A percentile compares a stretch with the other conserved stretches of the same genome.
Evolutionary conservation across 345 rosid species (phyloP).

Genomic region (Salix brachista): DNA sequence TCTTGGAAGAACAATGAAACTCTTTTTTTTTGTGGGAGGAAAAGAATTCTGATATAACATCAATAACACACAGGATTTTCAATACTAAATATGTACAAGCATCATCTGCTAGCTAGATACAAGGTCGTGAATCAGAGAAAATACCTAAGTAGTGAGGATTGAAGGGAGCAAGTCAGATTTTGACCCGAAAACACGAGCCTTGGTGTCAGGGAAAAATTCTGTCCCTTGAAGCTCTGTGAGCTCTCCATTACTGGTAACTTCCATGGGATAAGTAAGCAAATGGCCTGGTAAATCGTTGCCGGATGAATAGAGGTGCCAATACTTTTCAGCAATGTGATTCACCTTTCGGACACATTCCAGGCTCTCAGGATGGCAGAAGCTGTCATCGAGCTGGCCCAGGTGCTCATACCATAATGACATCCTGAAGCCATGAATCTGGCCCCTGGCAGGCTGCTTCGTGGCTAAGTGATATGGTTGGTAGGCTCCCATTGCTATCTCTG

Average conservation of each 20-base stretch:
- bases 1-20: background rate
- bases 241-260: constrained; percentile 27
- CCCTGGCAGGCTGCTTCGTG: constrained; percentile 30
- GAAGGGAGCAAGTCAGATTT: constrained; percentile 40
- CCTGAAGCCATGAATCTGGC: constrained; percentile 49
- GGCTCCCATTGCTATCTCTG: constrained; percentile 55
- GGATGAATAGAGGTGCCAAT: constrained; percentile 35
- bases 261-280: constrained; percentile 43
- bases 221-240: constrained; percentile 23
- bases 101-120: background rate
- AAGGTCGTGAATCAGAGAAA: background rate
- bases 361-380: constrained; percentile 38
- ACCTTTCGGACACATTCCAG: constrained; percentile 35
- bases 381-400: constrained; percentile 23
- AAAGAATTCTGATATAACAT: background rate
- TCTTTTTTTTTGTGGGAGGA: background rate
- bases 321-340: constrained; percentile 28
- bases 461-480: constrained; percentile 39
- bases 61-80: background rate
- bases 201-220: constrained; percentile 44
- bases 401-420: constrained; percentile 52
- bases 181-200: constrained; percentile 36
- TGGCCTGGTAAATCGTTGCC: constrained; percentile 45
- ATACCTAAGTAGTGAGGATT: constrained; percentile 37
- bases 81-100: background rate